Conservation (phyloP, 805 yeast species). For the Teunomyces stri region DNA sequence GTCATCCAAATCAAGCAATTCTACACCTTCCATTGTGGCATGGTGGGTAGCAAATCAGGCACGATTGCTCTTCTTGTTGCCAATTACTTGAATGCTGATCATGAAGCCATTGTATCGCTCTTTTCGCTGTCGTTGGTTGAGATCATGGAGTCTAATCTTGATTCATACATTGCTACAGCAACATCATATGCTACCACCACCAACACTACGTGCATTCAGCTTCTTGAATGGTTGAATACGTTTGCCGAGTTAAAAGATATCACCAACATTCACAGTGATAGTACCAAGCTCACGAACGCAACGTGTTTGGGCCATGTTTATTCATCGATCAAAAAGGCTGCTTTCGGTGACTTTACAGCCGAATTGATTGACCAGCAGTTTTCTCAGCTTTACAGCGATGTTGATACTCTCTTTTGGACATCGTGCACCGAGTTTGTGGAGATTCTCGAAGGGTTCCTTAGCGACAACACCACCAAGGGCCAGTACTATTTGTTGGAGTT, state of each 20-base stretch:
- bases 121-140: slow-evolving; percentile 21
- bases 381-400: slow-evolving; percentile 6
- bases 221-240: slow-evolving; percentile 9
- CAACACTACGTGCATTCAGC: background rate
- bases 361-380: slow-evolving; percentile 14
- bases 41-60: background rate
- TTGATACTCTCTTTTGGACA: slow-evolving; percentile 11
- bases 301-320: slow-evolving; percentile 7
- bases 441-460: background rate
- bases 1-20: slow-evolving; percentile 6
- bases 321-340: background rate
- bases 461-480: slow-evolving; percentile 4
- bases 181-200: background rate
- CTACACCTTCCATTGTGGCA: slow-evolving; percentile 8
- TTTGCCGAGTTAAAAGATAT: slow-evolving; percentile 2
- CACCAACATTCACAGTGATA: slow-evolving; percentile 1
- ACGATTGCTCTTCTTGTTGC: background rate
- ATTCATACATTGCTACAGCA: slow-evolving; percentile 21
- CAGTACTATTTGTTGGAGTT: slow-evolving; percentile 14
- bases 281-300: slow-evolving; percentile 3
- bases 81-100: background rate
- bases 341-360: slow-evolving; percentile 17
- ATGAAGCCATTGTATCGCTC: background rate
- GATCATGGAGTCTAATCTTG: slow-evolving; percentile 28
- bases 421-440: slow-evolving; percentile 2